These are phyloP conservation scores for Daphne laureola DNA, from an alignment of 441 rosid species.

Conservation along the genomic window DNA sequence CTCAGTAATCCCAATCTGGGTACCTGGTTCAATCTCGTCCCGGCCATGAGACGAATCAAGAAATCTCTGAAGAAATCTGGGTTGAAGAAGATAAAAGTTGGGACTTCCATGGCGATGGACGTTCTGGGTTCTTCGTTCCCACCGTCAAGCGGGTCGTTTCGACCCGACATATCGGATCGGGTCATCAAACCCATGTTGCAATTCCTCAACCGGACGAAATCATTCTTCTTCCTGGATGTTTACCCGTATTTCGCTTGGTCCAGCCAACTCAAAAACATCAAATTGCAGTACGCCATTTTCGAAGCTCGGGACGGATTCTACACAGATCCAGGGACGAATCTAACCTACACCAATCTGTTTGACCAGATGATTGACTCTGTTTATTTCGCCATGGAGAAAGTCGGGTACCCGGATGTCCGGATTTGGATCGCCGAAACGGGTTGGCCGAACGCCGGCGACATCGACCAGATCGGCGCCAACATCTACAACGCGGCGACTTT, in stretches of 20 bases:
- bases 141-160: constrained; percentile 59
- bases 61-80: constrained; percentile 28
- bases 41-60: constrained; percentile 58
- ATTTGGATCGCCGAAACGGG: constrained; percentile 72
- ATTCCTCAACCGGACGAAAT: constrained; percentile 62
- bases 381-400: constrained; percentile 43
- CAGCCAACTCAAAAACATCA: constrained; percentile 22
- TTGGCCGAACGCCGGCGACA: constrained; percentile 74
- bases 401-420: constrained; percentile 42
- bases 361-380: constrained; percentile 87
- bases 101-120: constrained; percentile 81
- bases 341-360: constrained; percentile 54
- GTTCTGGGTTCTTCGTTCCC: constrained; percentile 47
- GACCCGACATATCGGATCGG: constrained; percentile 36
- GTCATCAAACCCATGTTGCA: constrained; percentile 49
- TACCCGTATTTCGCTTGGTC: constrained; percentile 79
- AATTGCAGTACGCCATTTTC: constrained; percentile 53
- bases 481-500: constrained; percentile 63
- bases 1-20: constrained; percentile 35
- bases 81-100: constrained; percentile 54
- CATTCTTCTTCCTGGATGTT: constrained; percentile 64
- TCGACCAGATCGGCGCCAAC: constrained; percentile 69
- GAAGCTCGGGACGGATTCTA: constrained; percentile 25
- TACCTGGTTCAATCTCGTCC: constrained; percentile 43
- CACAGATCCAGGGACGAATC: constrained; percentile 45